Evolutionary conservation across 2,329 filamentous ascomycete genomes (phyloP).

Genomic region (Stemphylium beticola): DNA sequence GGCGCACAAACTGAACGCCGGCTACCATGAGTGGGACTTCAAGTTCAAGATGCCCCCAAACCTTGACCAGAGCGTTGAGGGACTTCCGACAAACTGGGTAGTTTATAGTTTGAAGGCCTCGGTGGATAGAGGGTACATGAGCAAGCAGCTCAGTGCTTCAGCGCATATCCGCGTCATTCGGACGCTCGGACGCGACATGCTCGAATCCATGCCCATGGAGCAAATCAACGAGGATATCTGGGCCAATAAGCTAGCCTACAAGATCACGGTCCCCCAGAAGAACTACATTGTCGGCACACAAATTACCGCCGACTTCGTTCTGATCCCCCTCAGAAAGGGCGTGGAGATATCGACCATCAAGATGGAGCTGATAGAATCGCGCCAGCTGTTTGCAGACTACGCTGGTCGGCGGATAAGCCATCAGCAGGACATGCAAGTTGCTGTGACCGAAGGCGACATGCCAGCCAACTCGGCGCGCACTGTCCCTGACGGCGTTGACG

Average conservation of each 20-base stretch:
- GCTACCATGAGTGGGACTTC: conserved; percentile 58
- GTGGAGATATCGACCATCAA: conserved; percentile 83
- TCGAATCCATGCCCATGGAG: conserved; percentile 62
- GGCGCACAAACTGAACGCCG: conserved; percentile 58
- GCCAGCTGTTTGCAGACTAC: conserved; percentile 53
- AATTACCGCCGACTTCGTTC: conserved; percentile 81
- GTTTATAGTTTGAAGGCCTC: conserved; percentile 92
- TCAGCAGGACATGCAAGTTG: conserved; percentile 41
- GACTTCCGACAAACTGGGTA: conserved; percentile 82
- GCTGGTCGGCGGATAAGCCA: conserved; percentile 43
- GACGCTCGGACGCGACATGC: conserved; percentile 67
- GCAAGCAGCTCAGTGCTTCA: conserved; percentile 81
- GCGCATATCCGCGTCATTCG: conserved; percentile 64
- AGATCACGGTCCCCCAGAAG: conserved; percentile 90
- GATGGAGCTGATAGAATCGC: conserved; percentile 75
- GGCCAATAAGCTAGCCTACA: conserved; percentile 97
- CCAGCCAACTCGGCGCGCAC: conserved; percentile 39
- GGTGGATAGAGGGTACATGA: conserved; percentile 83
- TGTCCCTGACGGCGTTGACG: conserved; percentile 38
- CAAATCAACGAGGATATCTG: conserved; percentile 91
- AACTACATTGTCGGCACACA: conserved; percentile 92
- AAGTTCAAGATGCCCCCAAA: conserved; percentile 54
- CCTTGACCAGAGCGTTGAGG: conserved; percentile 86
- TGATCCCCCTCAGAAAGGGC: conserved; percentile 88
- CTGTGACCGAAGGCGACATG: conserved; percentile 44